These are phyloP conservation scores for Thermochaetoides dissita DNA, from an alignment of 2,329 filamentous ascomycete genomes.

Conservation along the genomic window DNA sequence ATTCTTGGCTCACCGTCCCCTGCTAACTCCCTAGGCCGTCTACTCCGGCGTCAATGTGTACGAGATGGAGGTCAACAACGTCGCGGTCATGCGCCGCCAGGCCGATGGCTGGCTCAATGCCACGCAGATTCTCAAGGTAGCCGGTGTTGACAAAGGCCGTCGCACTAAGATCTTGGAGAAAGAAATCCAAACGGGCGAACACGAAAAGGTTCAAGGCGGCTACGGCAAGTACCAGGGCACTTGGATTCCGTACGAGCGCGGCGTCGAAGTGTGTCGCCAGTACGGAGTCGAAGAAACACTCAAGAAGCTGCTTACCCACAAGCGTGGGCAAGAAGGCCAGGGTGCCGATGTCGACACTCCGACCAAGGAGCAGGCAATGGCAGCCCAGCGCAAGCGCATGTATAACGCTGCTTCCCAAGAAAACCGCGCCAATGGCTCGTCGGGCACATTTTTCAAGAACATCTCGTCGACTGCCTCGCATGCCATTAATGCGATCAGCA, in stretches of 20 bases:
- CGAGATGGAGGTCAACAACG: conserved; percentile 90
- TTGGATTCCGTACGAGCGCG: conserved; percentile 90
- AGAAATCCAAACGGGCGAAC: conserved; percentile 88
- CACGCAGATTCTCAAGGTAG: conserved; percentile 95
- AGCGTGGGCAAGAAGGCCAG: conserved; percentile 64
- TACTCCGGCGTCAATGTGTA: conserved; percentile 96
- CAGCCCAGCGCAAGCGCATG: conserved; percentile 79
- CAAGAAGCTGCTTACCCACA: conserved; percentile 62
- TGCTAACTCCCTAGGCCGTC: conserved; percentile 49
- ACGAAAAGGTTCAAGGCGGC: conserved; percentile 96
- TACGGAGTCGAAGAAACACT: conserved; percentile 66
- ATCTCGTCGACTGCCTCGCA: conserved; percentile 88
- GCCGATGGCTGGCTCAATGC: conserved; percentile 96
- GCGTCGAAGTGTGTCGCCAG: conserved; percentile 77
- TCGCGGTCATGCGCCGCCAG: conserved; percentile 91
- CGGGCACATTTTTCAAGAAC: conserved; percentile 91
- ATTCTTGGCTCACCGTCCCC: neutral
- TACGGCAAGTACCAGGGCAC: conserved; percentile 99
- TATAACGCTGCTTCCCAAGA: conserved; percentile 62
- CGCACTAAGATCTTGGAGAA: conserved; percentile 96
- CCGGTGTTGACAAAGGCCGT: conserved; percentile 93
- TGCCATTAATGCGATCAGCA: conserved; percentile 90
- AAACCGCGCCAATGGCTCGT: conserved; percentile 48
- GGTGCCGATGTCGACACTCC: conserved; percentile 77
- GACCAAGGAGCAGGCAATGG: conserved; percentile 98